Base-by-base conservation (phyloP, 495 filamentous ascomycete genomes). In the Astrothelium macrocarpum region DNA sequence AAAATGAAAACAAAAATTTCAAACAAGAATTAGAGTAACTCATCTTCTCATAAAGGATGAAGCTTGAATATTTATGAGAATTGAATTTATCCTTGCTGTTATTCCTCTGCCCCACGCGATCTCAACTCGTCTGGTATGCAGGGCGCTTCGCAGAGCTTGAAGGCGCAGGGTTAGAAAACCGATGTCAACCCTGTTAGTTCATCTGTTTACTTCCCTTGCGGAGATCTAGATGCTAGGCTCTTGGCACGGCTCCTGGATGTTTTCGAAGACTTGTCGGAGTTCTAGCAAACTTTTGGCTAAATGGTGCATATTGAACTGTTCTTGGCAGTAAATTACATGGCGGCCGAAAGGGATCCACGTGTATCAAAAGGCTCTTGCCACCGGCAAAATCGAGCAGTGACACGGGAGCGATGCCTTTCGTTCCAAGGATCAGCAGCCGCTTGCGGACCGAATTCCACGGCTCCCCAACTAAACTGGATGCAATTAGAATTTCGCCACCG, bases 331-430 rank as follows among this genome's bases (percentile, higher is more conserved):
- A 20, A 49, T 5, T 18, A 49, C 14, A 18, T 18, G 34, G 12
- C 45, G 10, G 45, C 20, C 12, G 45, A 23, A 18, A 9, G 5
- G 45, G 11, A 49, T 39, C 34, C 5, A 49, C 11, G n/a, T 49
- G 20, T 20, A 16, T 20, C 16, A 29, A 9, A 28, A 9, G 20
- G 7, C 49, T 29, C 10, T 56, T 29, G 49, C 49, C 49, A 56
- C 49, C 49, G 49, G 49, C 7, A 56, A 56, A 56, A 56, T 28
- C 2, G 16, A 56, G 45, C 49, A 29, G 9, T 39, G 14, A 39
- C 5, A n/a, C n/a, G n/a, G 45, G n/a, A 49, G 10, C 5, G 16
- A 62, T 18, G 59, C 36, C 42, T 31, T n/a, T 53, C 64, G 61
- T 31, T 53, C 62, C 39, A 25, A 5, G 14, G 14, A 14, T 5